Percentiles rank a stretch among this genome's conserved stretches.
phyloP scores from a whole-genome alignment of 2,329 filamentous ascomycete genomes.

The Clonostachys byssicola region DNA sequence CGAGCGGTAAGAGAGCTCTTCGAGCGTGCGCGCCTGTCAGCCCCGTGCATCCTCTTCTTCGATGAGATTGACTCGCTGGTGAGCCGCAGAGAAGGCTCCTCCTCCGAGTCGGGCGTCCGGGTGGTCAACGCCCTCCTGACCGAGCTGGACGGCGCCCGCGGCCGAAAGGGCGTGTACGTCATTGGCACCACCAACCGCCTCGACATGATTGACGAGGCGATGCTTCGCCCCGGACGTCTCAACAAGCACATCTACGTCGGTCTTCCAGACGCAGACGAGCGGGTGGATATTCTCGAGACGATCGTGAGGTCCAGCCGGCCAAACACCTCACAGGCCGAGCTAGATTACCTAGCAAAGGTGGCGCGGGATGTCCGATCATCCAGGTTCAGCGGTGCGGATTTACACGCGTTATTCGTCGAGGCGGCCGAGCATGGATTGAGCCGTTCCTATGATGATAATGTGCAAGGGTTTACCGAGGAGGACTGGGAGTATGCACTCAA shows the following conservation, averaged over 20 bases:
- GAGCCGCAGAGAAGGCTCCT: conserved; percentile 72
- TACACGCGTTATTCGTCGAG: conserved; percentile 43
- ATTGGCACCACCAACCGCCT: conserved; percentile 93
- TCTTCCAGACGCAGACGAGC: conserved; percentile 71
- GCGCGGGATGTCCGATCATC: conserved; percentile 65
- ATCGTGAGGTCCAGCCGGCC: conserved; percentile 43
- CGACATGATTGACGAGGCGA: conserved; percentile 94
- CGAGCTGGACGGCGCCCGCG: conserved; percentile 82
- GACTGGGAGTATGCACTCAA: conserved; percentile 47
- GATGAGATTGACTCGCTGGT: conserved; percentile 95
- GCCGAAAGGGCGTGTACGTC: conserved; percentile 82
- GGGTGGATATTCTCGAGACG: conserved; percentile 80
- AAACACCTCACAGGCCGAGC: conserved; percentile 34
- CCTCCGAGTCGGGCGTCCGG: conserved; percentile 78
- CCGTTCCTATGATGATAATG: conserved; percentile 11
- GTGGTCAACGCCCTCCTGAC: conserved; percentile 95
- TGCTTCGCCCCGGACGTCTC: conserved; percentile 86
- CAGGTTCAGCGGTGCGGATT: conserved; percentile 70
- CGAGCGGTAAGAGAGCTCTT: conserved; percentile 91
- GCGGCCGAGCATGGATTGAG: conserved; percentile 44
- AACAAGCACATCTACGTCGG: conserved; percentile 89
- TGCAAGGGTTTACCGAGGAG: conserved; percentile 16
- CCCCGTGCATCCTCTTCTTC: conserved; percentile 96
- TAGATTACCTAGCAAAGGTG: conserved; percentile 54
- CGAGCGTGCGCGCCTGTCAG: conserved; percentile 75